phyloP scores from a whole-genome alignment of 106 monocot genomes.

The Acanthochlamys bracteata region DNA sequence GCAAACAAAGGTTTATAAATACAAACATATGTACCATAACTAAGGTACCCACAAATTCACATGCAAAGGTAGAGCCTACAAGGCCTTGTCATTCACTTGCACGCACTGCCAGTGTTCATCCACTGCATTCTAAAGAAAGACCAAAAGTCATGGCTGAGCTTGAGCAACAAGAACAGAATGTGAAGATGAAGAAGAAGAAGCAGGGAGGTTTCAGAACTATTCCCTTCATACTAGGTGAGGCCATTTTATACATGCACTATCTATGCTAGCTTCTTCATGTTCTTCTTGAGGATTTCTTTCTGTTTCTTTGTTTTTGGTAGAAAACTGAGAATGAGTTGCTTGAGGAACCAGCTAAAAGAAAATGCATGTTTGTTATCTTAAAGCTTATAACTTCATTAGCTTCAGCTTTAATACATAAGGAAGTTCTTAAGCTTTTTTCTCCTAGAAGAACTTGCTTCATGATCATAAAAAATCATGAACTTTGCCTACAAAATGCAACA shows the following conservation, averaged over 20 bases:
- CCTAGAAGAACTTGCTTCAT: too few species aligned
- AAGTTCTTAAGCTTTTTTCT: too few species aligned
- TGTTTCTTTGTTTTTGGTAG: neutral
- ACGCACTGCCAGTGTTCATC: neutral
- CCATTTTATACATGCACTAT: neutral
- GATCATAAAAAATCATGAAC: too few species aligned
- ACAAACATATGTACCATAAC: neutral
- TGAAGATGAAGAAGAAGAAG: conserved; percentile 17
- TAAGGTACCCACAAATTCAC: neutral
- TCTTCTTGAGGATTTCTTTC: neutral
- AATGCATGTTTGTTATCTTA: too few species aligned
- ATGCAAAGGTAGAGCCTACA: neutral
- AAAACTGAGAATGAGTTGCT: neutral
- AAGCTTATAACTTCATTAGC: too few species aligned
- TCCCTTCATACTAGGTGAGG: conserved; percentile 57
- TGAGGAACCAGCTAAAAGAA: too few species aligned
- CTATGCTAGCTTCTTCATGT: neutral
- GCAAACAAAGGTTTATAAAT: neutral
- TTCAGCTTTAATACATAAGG: too few species aligned
- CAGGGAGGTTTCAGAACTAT: conserved; percentile 49
- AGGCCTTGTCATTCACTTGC: too few species aligned
- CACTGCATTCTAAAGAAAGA: too few species aligned
- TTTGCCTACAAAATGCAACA: too few species aligned
- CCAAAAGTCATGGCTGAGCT: conserved; percentile 16
- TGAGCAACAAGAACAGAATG: conserved; percentile 1